Evolutionary conservation across 2,329 filamentous ascomycete genomes (phyloP), one percentile per base, ranked within the genome.

Genomic region (Whalleya microplaca): DNA sequence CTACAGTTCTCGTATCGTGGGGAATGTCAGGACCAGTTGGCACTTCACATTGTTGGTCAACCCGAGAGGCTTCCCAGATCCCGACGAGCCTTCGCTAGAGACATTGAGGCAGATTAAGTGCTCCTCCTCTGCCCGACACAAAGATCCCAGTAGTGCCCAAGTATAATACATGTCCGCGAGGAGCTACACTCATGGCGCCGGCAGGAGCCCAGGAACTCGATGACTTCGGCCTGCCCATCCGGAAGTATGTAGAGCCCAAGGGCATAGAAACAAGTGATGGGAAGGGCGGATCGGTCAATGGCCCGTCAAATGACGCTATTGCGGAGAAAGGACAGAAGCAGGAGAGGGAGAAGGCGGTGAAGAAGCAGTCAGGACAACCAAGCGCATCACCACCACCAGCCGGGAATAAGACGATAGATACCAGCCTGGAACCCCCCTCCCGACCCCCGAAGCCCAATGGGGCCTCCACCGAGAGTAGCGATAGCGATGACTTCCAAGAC

Each of bases 201-300:
- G 68, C 62, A 65, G 65, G 62, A 59, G 67, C 64, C 55, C 71
- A 68, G 48, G 84, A 88, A 66, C 75, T 86, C 56, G 88, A 91
- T 71, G 88, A 91, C 63, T 91, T 91, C 70, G 88, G 88, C 48
- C 75, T 91, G 61, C 87, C 87, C 18, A 81, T 88, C 59, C 80
- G 78, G 69, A 83, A 79, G 65, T 80, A 71, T 66, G 66, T 72
- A 66, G 73, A 70, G 51, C 71, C 75, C 29, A 51, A 59, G 50
- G 56, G 46, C 44, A 32, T 41, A n/a, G 43, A 53, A 46, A 44
- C 51, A 58, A 52, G 50, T 46, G 49, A 45, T 49, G 43, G 41
- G 23, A 56, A 40, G 43, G 48, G 48, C 45, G 42, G 29, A 19
- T 41, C 61, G 27, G 42, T 45, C 32, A 45, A 62, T 40, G 55